Conservation (phyloP, 2,329 filamentous ascomycete genomes). For the Colletotrichum horii region DNA sequence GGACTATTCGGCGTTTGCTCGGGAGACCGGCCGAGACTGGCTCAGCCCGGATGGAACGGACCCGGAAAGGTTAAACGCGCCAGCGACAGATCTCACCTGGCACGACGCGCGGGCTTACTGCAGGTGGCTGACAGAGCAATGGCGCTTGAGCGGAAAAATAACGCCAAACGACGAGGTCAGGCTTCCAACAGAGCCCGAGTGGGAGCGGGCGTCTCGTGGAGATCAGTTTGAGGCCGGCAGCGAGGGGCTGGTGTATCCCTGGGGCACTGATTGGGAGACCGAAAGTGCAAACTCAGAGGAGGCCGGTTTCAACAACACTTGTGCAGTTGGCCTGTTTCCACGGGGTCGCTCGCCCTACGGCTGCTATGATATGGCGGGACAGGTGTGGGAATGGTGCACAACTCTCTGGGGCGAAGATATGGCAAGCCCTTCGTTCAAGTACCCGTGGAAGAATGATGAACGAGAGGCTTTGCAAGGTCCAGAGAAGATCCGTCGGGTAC, state of each 20-base stretch:
- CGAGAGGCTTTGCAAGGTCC: neutral
- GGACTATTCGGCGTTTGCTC: neutral
- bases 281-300: neutral
- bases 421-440: neutral
- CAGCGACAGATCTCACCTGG: slow-evolving; percentile 11
- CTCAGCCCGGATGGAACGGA: neutral
- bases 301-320: neutral
- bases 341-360: neutral
- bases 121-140: neutral
- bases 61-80: neutral
- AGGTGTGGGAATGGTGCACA: slow-evolving; percentile 10
- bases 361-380: neutral
- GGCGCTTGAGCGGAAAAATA: neutral
- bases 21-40: neutral
- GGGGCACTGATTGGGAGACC: neutral
- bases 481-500: neutral
- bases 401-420: slow-evolving; percentile 9
- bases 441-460: neutral
- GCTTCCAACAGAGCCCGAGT: neutral
- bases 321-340: neutral
- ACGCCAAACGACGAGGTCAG: neutral
- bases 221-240: neutral
- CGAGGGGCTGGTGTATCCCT: neutral
- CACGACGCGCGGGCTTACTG: neutral
- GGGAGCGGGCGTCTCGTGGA: neutral